Conservation (phyloP, 257 asterid genomes). For the Striga asiatica region DNA sequence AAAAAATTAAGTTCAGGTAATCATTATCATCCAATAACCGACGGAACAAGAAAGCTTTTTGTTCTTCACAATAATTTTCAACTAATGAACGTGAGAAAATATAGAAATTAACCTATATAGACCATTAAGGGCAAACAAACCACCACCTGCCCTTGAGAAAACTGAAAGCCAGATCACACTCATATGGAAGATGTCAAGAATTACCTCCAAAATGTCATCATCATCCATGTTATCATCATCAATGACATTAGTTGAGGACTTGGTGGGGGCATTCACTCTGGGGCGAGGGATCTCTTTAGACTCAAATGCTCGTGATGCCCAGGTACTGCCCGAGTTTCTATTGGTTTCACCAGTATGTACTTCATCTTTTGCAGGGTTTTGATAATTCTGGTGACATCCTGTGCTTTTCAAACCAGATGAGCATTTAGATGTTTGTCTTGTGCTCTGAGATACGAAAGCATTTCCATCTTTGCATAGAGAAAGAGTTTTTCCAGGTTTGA, state of each 20-base stretch:
- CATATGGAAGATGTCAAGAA: conserved; percentile 7
- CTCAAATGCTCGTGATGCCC: conserved; percentile 23
- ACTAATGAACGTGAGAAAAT: not conserved
- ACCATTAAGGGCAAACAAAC: conserved; percentile 1
- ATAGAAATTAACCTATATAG: not conserved
- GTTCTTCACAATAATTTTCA: not conserved
- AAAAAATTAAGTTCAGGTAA: not conserved
- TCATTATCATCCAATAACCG: conserved; percentile 1
- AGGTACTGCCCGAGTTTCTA: conserved; percentile 22
- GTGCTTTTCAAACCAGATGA: conserved; percentile 25
- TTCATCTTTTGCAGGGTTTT: conserved; percentile 21
- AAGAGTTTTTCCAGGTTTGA: conserved; percentile 67
- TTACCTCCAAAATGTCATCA: conserved; percentile 83
- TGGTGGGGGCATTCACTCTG: conserved; percentile 15
- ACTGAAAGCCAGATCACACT: conserved; percentile 7
- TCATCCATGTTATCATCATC: conserved; percentile 58
- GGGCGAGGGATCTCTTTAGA: conserved; percentile 29
- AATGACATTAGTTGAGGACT: conserved; percentile 22
- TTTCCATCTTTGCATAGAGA: conserved; percentile 29
- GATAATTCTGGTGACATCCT: conserved; percentile 22
- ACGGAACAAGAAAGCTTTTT: conserved; percentile 4
- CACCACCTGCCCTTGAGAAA: not conserved
- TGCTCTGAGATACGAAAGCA: conserved; percentile 29
- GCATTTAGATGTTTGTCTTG: conserved; percentile 32
- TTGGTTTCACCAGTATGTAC: conserved; percentile 21